A percentile compares a stretch with the other conserved stretches of the same genome.
Conservation (phyloP, 2,329 filamentous ascomycete species). For the Aureobasidium zeae region DNA sequence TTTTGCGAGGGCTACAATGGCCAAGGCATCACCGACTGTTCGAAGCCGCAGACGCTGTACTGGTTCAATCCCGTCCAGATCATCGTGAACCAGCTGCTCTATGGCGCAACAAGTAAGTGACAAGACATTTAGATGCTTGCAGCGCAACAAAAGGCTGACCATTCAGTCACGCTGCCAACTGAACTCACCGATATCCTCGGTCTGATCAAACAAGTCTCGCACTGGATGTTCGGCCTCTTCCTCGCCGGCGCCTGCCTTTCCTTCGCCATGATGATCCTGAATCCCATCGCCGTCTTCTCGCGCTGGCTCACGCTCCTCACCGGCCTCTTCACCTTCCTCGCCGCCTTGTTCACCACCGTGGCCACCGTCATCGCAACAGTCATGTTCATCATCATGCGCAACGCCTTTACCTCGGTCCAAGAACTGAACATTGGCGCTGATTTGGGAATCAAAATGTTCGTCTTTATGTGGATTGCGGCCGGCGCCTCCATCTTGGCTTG, state of each 20-base stretch:
- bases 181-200: conserved; percentile 63
- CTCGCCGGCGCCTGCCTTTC: conserved; percentile 60
- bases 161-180: conserved; percentile 61
- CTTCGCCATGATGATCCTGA: conserved; percentile 61
- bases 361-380: conserved; percentile 69
- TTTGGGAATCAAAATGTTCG: conserved; percentile 67
- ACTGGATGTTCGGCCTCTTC: conserved; percentile 87
- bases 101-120: conserved; percentile 62
- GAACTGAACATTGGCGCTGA: conserved; percentile 67
- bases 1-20: conserved; percentile 79
- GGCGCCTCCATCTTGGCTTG: conserved; percentile 60
- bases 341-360: conserved; percentile 57
- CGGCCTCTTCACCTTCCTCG: conserved; percentile 56
- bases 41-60: conserved; percentile 58
- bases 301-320: conserved; percentile 56
- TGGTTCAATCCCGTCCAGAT: conserved; percentile 90
- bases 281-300: conserved; percentile 44
- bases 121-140: too few species aligned
- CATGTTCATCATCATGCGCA: conserved; percentile 73
- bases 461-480: conserved; percentile 79
- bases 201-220: conserved; percentile 64
- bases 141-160: too few species aligned
- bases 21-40: conserved; percentile 69
- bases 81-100: conserved; percentile 66
- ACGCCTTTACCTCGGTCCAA: conserved; percentile 59